Conservation (phyloP, 2,329 filamentous ascomycete species). For the Paramyrothecium roridum region DNA sequence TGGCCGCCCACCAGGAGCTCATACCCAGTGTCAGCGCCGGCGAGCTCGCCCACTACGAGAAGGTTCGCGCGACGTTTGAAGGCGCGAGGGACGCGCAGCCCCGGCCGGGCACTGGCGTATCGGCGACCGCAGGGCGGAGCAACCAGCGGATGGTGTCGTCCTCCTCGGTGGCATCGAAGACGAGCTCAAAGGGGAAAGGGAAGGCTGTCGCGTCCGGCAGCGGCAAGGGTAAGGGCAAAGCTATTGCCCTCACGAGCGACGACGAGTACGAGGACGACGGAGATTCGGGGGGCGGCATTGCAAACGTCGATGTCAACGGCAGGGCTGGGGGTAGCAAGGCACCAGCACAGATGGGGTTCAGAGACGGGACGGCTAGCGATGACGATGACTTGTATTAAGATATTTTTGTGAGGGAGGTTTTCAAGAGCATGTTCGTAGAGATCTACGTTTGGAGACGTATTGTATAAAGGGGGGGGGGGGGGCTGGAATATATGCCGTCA, state of each 20-base stretch:
- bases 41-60: constrained; percentile 87
- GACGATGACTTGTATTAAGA: constrained; percentile 55
- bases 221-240: constrained; percentile 32
- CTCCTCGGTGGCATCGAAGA: constrained; percentile 21
- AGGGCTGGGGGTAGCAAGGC: constrained; percentile 55
- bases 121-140: background rate
- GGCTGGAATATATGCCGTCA: background rate
- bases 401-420: background rate
- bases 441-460: background rate
- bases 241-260: constrained; percentile 25
- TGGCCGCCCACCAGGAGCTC: constrained; percentile 75
- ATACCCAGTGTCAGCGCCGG: constrained; percentile 92
- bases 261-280: constrained; percentile 27
- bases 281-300: constrained; percentile 32
- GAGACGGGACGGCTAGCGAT: constrained; percentile 51
- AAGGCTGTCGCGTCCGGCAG: constrained; percentile 24
- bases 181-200: constrained; percentile 28
- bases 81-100: constrained; percentile 39
- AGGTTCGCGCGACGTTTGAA: constrained; percentile 80
- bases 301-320: constrained; percentile 54
- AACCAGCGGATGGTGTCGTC: constrained; percentile 17
- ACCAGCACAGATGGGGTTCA: constrained; percentile 50
- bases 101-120: constrained; percentile 11
- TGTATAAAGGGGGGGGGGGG: too few species aligned
- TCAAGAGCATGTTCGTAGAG: background rate